phyloP scores from a whole-genome alignment of 441 rosid species.

The Bocquillonia castaneifolia region DNA sequence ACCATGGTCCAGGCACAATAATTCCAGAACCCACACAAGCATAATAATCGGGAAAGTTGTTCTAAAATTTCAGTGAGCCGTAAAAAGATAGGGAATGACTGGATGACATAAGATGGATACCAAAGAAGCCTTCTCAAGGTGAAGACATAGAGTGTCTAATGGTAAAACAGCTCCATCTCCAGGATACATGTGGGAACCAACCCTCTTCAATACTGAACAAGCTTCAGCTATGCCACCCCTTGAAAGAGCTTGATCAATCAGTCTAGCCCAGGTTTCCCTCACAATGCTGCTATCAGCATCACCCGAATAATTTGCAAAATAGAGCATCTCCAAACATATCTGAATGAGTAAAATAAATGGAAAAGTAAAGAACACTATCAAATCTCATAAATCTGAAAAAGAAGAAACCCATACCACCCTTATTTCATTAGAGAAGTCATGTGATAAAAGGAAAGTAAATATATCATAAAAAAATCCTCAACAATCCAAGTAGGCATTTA shows the following conservation, averaged over 20 bases:
- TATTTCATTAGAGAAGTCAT: background rate
- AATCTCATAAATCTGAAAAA: conserved; percentile 1
- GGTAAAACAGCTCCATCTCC: conserved; percentile 93
- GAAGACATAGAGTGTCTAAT: conserved; percentile 77
- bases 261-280: conserved; percentile 93
- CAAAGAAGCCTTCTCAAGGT: conserved; percentile 91
- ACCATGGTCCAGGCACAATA: background rate
- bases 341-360: conserved; percentile 34
- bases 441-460: background rate
- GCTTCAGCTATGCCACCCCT: conserved; percentile 92
- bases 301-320: conserved; percentile 88
- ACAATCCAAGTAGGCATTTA: conserved; percentile 2
- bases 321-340: conserved; percentile 89
- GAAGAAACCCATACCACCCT: background rate
- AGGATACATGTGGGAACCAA: conserved; percentile 76
- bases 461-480: background rate
- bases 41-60: background rate
- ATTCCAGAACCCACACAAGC: background rate
- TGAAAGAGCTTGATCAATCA: conserved; percentile 84
- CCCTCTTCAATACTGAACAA: conserved; percentile 79
- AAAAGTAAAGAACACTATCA: conserved; percentile 15
- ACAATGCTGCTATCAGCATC: conserved; percentile 87
- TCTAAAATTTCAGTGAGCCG: background rate
- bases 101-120: conserved; percentile 34
- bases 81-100: background rate